phyloP scores from a whole-genome alignment of 345 rosid species.

The Adansonia digitata region DNA sequence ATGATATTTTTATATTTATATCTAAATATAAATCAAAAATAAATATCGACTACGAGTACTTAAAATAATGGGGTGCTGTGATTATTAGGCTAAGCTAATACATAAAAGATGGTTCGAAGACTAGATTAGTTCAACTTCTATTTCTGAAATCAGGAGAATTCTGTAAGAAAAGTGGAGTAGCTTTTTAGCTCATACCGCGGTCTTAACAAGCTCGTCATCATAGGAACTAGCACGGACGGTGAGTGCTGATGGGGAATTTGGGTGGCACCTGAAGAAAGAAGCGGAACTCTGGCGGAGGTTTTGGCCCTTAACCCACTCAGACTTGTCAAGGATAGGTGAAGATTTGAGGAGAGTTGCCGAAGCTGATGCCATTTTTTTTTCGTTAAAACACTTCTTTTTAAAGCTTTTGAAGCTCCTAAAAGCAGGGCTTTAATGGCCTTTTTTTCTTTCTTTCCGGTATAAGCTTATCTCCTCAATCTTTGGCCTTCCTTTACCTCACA shows the following conservation, averaged over 20 bases:
- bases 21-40: too few relatives aligned
- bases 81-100: too few relatives aligned
- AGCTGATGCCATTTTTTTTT: slow-evolving; percentile 69
- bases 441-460: not conserved
- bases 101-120: not conserved
- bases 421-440: not conserved
- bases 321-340: slow-evolving; percentile 73
- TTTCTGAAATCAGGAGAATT: not conserved
- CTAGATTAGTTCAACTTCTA: not conserved
- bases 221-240: slow-evolving; percentile 73
- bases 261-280: slow-evolving; percentile 38
- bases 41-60: too few relatives aligned
- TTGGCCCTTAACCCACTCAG: slow-evolving; percentile 77
- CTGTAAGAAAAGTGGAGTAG: not conserved
- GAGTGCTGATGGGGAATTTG: slow-evolving; percentile 39
- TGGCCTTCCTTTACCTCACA: slow-evolving; percentile 37
- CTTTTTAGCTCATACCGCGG: slow-evolving; percentile 58
- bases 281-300: slow-evolving; percentile 56
- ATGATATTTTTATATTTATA: too few relatives aligned
- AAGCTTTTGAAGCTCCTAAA: not conserved
- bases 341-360: slow-evolving; percentile 68
- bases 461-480: slow-evolving; percentile 38
- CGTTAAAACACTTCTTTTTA: too few relatives aligned
- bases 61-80: too few relatives aligned
- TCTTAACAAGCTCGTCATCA: slow-evolving; percentile 94